Evolutionary conservation across 192 early-diverging fungal species (phyloP).

Genomic region (Coemansia biformis): DNA sequence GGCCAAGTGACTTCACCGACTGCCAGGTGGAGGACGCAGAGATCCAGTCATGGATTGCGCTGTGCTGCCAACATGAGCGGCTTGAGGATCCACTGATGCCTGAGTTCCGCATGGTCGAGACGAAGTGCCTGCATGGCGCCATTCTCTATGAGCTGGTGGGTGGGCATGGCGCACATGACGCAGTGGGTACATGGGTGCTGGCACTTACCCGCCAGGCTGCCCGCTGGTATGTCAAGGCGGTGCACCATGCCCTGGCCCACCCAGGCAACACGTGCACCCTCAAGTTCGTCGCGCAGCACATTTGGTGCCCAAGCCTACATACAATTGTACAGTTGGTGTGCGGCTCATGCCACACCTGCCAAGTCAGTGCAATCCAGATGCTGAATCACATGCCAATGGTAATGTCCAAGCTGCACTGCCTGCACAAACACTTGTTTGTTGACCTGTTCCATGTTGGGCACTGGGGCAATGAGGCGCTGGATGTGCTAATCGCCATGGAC

Average conservation of each 20-base stretch:
- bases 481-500: conserved; percentile 13
- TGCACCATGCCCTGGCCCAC: conserved; percentile 4
- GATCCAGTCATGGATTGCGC: conserved; percentile 4
- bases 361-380: conserved; percentile 8
- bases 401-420: too few relatives aligned
- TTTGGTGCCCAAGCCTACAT: conserved; percentile 1
- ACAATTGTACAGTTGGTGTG: not conserved
- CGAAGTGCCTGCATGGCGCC: not conserved
- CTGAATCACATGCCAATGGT: conserved; percentile 6
- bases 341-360: conserved; percentile 10
- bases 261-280: conserved; percentile 6
- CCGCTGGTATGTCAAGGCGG: not conserved
- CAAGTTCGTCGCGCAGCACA: not conserved
- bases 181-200: conserved; percentile 5
- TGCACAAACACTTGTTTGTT: too few relatives aligned
- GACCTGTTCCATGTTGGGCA: too few relatives aligned
- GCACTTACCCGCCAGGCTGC: not conserved
- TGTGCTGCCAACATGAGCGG: not conserved
- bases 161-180: not conserved
- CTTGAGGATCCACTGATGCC: not conserved
- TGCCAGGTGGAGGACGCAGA: conserved; percentile 2
- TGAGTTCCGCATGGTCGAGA: conserved; percentile 2
- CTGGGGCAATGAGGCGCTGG: too few relatives aligned
- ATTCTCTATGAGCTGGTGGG: not conserved
- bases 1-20: not conserved